Evolutionary conservation across 139 green algal species (phyloP), one percentile per base, ranked within the genome.

Genomic region (Chlorella sp.): DNA sequence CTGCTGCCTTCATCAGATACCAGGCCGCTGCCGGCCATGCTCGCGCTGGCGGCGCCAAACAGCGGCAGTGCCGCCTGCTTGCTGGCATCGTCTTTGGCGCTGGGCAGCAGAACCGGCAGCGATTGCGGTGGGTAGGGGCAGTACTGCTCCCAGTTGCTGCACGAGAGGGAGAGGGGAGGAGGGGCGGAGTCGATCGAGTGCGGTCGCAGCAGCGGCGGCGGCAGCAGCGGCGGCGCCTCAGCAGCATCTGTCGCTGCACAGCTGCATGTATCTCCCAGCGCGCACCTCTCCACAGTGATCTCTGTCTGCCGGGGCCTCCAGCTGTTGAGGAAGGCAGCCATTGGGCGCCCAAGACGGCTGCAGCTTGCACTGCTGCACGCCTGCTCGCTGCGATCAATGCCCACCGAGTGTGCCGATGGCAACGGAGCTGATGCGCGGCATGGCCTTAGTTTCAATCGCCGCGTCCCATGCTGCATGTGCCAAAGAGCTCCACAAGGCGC

Each of bases 121-220:
- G 76, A 69, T 38, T 82, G 76, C 2, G 56, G 76, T 41, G 8
- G 72, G 58, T 73, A 82, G 28, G 26, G 38, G 30, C 76, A 82
- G 30, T n/a, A 69, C 0, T 32, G 43, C 77, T 83, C 28, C 77
- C 77, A 83, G 40, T 83, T 43, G 58, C 77, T 83, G 77, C 40
- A 73, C 3, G 26, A 20, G 14, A 26, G 51, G 51, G 14, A 3
- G 46, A 58, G 58, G 0, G 5, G 44, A 34, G 14, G 7, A 60
- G 41, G 26, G 72, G 19, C 43, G 6, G 43, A 24, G 44, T 1
- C 41, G 43, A 32, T 20, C 56, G 2, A 40, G 65, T 32, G 11
- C 34, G 69, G 69, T 7, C 19, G 24, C 36, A 20, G 36, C 38
- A 34, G 69, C 1, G 36, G 67, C 36, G 22, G 67, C 67, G 34